phyloP scores from a whole-genome alignment of 2,329 filamentous ascomycete genomes.

The Diplodia intermedia region DNA sequence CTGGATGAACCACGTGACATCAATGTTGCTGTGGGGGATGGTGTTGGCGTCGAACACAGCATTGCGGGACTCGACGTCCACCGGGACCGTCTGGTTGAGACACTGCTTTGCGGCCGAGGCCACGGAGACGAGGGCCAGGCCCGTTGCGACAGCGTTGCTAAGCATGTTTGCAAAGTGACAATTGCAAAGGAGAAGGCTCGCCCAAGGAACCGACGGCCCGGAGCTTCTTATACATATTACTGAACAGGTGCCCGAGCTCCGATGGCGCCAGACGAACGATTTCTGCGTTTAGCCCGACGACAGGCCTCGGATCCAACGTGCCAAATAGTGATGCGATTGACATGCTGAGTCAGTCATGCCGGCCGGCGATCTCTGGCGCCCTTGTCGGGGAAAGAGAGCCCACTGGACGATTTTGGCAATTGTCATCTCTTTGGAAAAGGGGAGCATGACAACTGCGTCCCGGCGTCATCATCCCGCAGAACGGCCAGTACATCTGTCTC shows the following conservation, averaged over 20 bases:
- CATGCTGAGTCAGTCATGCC: constrained; percentile 6
- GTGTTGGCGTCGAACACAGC: constrained; percentile 2
- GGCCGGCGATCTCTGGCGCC: no score
- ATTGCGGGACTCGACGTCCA: constrained; percentile 27
- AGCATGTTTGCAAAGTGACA: constrained; percentile 7
- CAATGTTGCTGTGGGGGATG: constrained; percentile 53
- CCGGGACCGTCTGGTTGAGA: constrained; percentile 29
- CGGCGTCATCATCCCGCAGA: not conserved
- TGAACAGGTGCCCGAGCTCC: not conserved
- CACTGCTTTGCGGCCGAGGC: constrained; percentile 30
- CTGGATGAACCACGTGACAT: constrained; percentile 64
- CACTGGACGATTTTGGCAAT: no score
- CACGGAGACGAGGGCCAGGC: constrained; percentile 18
- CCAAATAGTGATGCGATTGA: not conserved
- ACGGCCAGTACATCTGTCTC: not conserved
- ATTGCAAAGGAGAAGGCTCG: not conserved
- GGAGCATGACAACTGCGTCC: not conserved
- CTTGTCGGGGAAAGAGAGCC: no score
- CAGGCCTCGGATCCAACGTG: no score
- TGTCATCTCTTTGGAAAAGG: not conserved
- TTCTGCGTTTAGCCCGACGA: not conserved
- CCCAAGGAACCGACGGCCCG: no score
- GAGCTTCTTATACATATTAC: constrained; percentile 14
- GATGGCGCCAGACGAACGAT: not conserved
- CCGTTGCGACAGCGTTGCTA: not conserved